phyloP scores from a whole-genome alignment of 2,329 filamentous ascomycete species.

The Ascochyta fabae region DNA sequence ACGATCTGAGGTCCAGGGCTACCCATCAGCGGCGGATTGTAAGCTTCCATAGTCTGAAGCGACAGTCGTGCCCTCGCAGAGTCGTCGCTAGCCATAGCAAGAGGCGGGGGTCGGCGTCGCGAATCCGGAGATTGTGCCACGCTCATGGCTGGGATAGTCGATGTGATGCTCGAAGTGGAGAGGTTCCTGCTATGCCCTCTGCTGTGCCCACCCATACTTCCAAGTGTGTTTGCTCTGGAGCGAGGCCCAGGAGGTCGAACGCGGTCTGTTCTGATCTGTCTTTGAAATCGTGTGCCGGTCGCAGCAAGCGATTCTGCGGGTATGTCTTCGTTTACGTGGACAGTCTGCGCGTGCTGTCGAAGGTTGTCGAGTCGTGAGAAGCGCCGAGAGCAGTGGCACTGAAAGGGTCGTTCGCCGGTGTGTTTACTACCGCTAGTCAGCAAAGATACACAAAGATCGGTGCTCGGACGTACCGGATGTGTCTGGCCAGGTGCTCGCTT shows the following conservation, averaged over 20 bases:
- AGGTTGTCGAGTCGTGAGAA: slow-evolving; percentile 96
- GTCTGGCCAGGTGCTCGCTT: slow-evolving; percentile 91
- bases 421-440: slow-evolving; percentile 73
- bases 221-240: slow-evolving; percentile 77
- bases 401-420: slow-evolving; percentile 94
- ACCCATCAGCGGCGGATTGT: slow-evolving; percentile 65
- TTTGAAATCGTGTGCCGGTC: slow-evolving; percentile 87
- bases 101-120: slow-evolving; percentile 76
- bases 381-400: slow-evolving; percentile 90
- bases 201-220: slow-evolving; percentile 72
- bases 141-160: slow-evolving; percentile 72
- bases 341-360: slow-evolving; percentile 94
- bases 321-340: slow-evolving; percentile 97
- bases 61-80: slow-evolving; percentile 63
- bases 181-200: slow-evolving; percentile 84
- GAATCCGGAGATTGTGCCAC: slow-evolving; percentile 54
- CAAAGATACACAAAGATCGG: slow-evolving; percentile 8
- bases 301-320: slow-evolving; percentile 92
- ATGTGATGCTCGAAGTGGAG: slow-evolving; percentile 85
- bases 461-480: slow-evolving; percentile 73
- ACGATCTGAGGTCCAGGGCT: slow-evolving; percentile 69
- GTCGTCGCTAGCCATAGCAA: slow-evolving; percentile 80
- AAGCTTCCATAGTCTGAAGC: slow-evolving; percentile 65
- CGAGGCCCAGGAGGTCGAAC: slow-evolving; percentile 75
- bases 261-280: slow-evolving; percentile 87